Percentiles rank a stretch among this genome's conserved stretches.
These are phyloP conservation scores for Niveomyces coronatus DNA, from an alignment of 2,329 filamentous ascomycete species.

Conservation along the genomic window DNA sequence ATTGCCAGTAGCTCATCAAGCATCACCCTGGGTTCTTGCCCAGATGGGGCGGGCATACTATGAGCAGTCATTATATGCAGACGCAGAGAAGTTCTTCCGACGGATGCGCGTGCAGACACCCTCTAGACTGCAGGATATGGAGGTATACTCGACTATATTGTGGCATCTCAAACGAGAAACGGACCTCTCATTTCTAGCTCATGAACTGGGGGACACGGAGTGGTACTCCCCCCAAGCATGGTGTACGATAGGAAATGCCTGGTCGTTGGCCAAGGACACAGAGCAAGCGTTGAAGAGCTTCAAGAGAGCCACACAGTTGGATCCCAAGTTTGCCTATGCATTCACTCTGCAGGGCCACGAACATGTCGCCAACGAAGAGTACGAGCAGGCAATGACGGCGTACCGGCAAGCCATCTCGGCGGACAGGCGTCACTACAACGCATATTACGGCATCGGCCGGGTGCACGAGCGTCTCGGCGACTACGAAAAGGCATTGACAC, in stretches of 20 bases:
- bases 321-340: slow-evolving; percentile 86
- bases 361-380: slow-evolving; percentile 91
- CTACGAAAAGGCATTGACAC: slow-evolving; percentile 80
- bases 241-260: slow-evolving; percentile 92
- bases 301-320: slow-evolving; percentile 82
- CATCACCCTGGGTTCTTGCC: slow-evolving; percentile 87
- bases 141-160: slow-evolving; percentile 96
- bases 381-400: slow-evolving; percentile 81
- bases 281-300: slow-evolving; percentile 93
- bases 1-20: slow-evolving; percentile 64
- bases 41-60: slow-evolving; percentile 87
- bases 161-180: slow-evolving; percentile 94
- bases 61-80: slow-evolving; percentile 75
- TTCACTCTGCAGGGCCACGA: slow-evolving; percentile 95
- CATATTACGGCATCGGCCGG: slow-evolving; percentile 82
- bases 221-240: slow-evolving; percentile 90
- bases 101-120: slow-evolving; percentile 71
- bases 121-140: slow-evolving; percentile 85
- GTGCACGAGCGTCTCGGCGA: slow-evolving; percentile 88
- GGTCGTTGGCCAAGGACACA: slow-evolving; percentile 83
- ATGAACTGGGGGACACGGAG: slow-evolving; percentile 77
- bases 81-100: slow-evolving; percentile 79
- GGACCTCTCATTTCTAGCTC: slow-evolving; percentile 82
- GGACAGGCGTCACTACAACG: slow-evolving; percentile 88
- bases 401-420: slow-evolving; percentile 81